Base-by-base conservation (phyloP, 768 basidiomycete genomes). In the Termitomyces heimii region DNA sequence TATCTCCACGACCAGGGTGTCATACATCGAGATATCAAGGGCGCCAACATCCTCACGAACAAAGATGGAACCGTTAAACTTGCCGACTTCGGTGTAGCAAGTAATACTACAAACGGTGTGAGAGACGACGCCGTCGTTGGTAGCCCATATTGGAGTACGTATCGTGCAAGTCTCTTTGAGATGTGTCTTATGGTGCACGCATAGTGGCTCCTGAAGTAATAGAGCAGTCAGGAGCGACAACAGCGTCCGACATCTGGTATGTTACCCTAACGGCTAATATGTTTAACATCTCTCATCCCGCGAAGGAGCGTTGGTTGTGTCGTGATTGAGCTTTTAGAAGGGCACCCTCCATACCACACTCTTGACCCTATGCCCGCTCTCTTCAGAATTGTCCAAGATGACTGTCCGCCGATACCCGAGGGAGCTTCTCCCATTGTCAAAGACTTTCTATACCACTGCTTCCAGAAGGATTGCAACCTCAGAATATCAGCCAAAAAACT, bases 1-100 rank as follows among this genome's bases (percentile, higher is more conserved):
- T 99, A 99, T 69, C 84, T 99, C 20, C 97, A 99, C 67, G 96
- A 98, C 63, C 96, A 98, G 76, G 97, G 97, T 77, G 97, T 99
- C 60, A 98, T 99, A 64, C 97, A 99, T 70, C 82, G 97, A 32
- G 97, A 99, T 66, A 98, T 99, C 77, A 99, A 99, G 70, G 97
- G 97, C 35, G 96, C 97, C 14, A 99, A 99, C 63, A 97, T 99
- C 67, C 78, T 99, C 45, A 98, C 97, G 20, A 98, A 97, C 70
- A 99, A 99, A 74, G 96, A 98, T 74, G 97, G 97, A 7, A 89
- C 88, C 22, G 95, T 99, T 58, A 99, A 98, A 72, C 81, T 99
- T n/a, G 97, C 97, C 13, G 97, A 99, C 72, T 99, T 99, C 67
- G 97, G 97, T 51, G 97, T 99, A 20, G 94, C 94, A 12, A 88